phyloP scores from a whole-genome alignment of 1,284 basidiomycete species.

The Rhodofomes roseus region DNA sequence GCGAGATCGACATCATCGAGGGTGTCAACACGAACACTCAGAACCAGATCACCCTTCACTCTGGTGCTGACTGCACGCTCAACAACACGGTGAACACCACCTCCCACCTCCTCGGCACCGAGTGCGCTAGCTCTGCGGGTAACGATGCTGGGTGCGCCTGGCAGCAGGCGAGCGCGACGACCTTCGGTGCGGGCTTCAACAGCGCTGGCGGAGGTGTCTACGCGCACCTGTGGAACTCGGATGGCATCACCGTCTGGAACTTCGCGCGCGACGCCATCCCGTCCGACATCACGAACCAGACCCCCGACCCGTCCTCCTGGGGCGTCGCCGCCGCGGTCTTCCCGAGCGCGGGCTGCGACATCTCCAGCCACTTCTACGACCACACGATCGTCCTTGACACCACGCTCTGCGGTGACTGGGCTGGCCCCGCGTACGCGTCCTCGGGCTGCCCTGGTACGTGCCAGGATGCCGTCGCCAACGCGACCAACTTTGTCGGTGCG shows the following conservation, averaged over 20 bases:
- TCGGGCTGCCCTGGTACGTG: constrained; percentile 73
- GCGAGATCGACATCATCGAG: constrained; percentile 43
- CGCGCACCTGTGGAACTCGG: constrained; percentile 64
- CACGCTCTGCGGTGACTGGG: constrained; percentile 69
- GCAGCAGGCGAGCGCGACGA: constrained; percentile 43
- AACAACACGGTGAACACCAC: constrained; percentile 29
- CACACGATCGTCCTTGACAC: constrained; percentile 62
- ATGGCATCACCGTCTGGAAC: constrained; percentile 77
- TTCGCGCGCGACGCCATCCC: constrained; percentile 70
- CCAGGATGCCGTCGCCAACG: constrained; percentile 57
- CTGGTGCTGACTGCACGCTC: constrained; percentile 48
- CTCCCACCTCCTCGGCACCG: constrained; percentile 33
- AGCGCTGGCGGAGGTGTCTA: constrained; percentile 66
- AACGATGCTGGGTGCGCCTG: constrained; percentile 71
- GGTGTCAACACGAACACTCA: constrained; percentile 53
- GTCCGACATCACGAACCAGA: constrained; percentile 53
- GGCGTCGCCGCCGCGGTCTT: constrained; percentile 65
- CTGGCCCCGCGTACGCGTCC: constrained; percentile 46
- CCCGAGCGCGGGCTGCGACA: constrained; percentile 54
- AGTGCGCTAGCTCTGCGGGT: constrained; percentile 44
- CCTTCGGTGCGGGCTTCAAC: constrained; percentile 76
- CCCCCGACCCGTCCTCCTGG: constrained; percentile 67
- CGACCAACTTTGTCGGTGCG: constrained; percentile 58
- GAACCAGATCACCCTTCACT: constrained; percentile 77
- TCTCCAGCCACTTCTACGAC: constrained; percentile 62